phyloP scores from a whole-genome alignment of 257 asterid species.

The Gardenia jasminoides region DNA sequence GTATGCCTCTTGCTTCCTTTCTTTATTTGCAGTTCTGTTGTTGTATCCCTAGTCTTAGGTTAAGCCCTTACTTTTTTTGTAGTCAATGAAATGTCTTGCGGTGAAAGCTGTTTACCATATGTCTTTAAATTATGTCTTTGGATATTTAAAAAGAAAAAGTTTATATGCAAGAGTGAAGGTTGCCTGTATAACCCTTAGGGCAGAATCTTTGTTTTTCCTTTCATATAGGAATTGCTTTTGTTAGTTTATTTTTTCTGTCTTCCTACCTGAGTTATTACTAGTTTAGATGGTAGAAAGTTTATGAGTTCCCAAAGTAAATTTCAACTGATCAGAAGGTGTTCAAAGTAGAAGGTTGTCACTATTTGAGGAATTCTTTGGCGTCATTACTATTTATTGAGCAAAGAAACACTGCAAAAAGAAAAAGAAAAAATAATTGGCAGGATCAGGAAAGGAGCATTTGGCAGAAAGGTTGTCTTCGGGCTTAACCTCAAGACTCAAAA shows the following conservation, averaged over 20 bases:
- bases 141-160: background rate
- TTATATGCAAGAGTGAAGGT: background rate
- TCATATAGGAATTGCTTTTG: background rate
- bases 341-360: background rate
- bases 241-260: background rate
- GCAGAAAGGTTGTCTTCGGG: background rate
- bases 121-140: background rate
- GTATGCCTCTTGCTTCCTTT: conserved; percentile 37
- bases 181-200: background rate
- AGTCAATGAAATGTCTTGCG: background rate
- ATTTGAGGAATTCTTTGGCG: background rate
- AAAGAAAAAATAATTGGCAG: background rate
- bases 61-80: background rate
- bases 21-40: conserved; percentile 9
- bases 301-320: background rate
- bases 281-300: too few relatives aligned
- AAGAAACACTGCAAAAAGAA: background rate
- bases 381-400: background rate
- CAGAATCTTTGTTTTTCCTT: too few relatives aligned
- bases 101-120: background rate
- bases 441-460: background rate
- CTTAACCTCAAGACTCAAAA: background rate
- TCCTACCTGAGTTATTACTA: background rate
- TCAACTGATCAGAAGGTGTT: background rate
- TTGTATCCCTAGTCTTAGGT: conserved; percentile 15